Evolutionary conservation across 352 stramenopile species (phyloP).

Genomic region (Globisporangium apiculatum): DNA sequence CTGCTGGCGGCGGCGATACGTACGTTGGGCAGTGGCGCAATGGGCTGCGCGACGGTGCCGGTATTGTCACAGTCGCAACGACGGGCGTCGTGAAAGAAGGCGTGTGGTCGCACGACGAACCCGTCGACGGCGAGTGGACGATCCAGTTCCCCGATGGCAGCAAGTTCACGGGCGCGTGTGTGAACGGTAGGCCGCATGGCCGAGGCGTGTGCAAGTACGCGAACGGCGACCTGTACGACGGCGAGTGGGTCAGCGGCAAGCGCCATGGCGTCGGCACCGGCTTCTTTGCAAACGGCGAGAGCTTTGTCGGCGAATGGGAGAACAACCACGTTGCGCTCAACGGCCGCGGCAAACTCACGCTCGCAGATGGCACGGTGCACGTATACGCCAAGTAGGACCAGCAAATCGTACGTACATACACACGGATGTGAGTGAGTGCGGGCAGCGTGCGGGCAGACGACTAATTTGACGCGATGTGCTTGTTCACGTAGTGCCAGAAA

Average conservation of each 20-base stretch:
- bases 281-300: constrained; percentile 68
- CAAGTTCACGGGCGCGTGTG: constrained; percentile 66
- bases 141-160: constrained; percentile 71
- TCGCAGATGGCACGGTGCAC: constrained; percentile 67
- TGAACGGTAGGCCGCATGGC: constrained; percentile 56
- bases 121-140: constrained; percentile 64
- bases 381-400: constrained; percentile 37
- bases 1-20: constrained; percentile 25
- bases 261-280: constrained; percentile 61
- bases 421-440: too few species aligned
- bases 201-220: constrained; percentile 75
- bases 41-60: constrained; percentile 42
- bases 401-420: too few species aligned
- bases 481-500: too few species aligned
- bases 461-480: too few species aligned
- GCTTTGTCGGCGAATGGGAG: constrained; percentile 70
- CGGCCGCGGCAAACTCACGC: constrained; percentile 55
- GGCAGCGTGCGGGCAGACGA: too few species aligned
- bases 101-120: constrained; percentile 43
- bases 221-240: constrained; percentile 80
- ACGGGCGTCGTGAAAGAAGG: constrained; percentile 66
- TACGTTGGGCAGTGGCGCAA: constrained; percentile 68
- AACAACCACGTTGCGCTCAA: constrained; percentile 80
- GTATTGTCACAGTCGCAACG: constrained; percentile 31
- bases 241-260: constrained; percentile 75